Percentiles rank a stretch among this genome's conserved stretches.
Evolutionary conservation across 1,284 basidiomycete genomes (phyloP).

Genomic region (Malassezia equina): DNA sequence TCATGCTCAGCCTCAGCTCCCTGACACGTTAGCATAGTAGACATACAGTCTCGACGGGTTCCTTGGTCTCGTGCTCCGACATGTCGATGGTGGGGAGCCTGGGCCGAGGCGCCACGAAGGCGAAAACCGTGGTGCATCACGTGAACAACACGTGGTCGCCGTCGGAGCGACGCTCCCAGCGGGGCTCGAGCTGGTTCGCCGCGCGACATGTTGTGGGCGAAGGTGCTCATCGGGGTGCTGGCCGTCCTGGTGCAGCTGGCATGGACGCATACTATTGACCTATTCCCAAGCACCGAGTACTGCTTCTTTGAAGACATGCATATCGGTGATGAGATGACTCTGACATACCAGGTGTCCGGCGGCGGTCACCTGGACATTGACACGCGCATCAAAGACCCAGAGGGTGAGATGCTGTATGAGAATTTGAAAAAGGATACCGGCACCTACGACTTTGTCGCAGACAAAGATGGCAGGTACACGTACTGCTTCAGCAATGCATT

Average conservation of each 20-base stretch:
- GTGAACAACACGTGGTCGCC: slow-evolving; percentile 2
- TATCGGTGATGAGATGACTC: slow-evolving; percentile 92
- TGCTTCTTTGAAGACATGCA: slow-evolving; percentile 98
- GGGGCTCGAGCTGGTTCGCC: not conserved
- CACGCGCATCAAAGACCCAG: slow-evolving; percentile 69
- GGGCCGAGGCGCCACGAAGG: not conserved
- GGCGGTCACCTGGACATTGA: slow-evolving; percentile 95
- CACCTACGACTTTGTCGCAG: slow-evolving; percentile 74
- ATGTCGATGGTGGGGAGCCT: slow-evolving; percentile 1
- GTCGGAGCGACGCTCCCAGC: not conserved
- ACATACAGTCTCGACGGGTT: slow-evolving; percentile 9
- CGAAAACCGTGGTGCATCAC: not conserved
- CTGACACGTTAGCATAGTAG: not conserved
- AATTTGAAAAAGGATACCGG: slow-evolving; percentile 81
- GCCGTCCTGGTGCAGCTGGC: slow-evolving; percentile 5
- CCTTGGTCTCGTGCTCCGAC: slow-evolving; percentile 14
- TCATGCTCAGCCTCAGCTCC: slow-evolving; percentile 71
- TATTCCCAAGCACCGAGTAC: slow-evolving; percentile 71
- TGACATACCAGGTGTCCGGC: slow-evolving; percentile 95
- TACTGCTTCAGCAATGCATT: slow-evolving; percentile 99
- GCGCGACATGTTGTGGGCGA: slow-evolving; percentile 4
- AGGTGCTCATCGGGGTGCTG: slow-evolving; percentile 10
- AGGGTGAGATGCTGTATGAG: slow-evolving; percentile 60
- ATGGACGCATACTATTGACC: slow-evolving; percentile 51
- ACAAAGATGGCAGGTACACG: slow-evolving; percentile 73